phyloP scores from a whole-genome alignment of 2,329 filamentous ascomycete genomes.

The Rhynchosporium graminicola region DNA sequence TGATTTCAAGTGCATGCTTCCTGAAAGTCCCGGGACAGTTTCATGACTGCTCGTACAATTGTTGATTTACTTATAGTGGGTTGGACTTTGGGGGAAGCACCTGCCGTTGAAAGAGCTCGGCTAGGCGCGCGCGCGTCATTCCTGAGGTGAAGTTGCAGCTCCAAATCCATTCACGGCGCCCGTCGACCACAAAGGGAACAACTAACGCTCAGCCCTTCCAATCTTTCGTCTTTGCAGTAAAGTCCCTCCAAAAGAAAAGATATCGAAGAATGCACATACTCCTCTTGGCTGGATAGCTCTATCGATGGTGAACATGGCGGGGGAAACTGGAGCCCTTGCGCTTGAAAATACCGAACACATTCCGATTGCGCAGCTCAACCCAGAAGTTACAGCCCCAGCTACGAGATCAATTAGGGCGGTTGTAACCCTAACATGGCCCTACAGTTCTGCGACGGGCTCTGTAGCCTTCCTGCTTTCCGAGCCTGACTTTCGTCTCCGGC shows the following conservation, averaged over 20 bases:
- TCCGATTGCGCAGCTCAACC: constrained; percentile 57
- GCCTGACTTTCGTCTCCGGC: constrained; percentile 77
- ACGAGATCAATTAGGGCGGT: constrained; percentile 62
- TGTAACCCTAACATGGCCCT: constrained; percentile 89
- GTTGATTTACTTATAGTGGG: neutral
- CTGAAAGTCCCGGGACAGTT: neutral
- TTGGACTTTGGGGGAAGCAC: neutral
- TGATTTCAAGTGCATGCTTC: too few relatives aligned
- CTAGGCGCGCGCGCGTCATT: constrained; percentile 19
- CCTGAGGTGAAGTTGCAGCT: neutral
- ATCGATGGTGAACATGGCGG: constrained; percentile 28
- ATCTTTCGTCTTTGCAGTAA: neutral
- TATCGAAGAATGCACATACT: constrained; percentile 1
- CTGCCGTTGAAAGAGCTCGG: neutral
- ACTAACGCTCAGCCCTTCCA: neutral
- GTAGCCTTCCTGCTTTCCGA: constrained; percentile 83
- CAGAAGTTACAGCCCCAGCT: constrained; percentile 47
- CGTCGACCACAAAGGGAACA: constrained; percentile 2
- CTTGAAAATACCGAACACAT: constrained; percentile 43
- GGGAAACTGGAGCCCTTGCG: constrained; percentile 17
- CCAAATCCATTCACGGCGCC: constrained; percentile 3
- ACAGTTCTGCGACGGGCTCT: constrained; percentile 72
- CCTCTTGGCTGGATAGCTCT: constrained; percentile 15
- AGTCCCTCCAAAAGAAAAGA: neutral
- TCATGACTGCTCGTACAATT: neutral